Base-by-base conservation (phyloP, 164 flowering plant species). In the Piper longum region DNA sequence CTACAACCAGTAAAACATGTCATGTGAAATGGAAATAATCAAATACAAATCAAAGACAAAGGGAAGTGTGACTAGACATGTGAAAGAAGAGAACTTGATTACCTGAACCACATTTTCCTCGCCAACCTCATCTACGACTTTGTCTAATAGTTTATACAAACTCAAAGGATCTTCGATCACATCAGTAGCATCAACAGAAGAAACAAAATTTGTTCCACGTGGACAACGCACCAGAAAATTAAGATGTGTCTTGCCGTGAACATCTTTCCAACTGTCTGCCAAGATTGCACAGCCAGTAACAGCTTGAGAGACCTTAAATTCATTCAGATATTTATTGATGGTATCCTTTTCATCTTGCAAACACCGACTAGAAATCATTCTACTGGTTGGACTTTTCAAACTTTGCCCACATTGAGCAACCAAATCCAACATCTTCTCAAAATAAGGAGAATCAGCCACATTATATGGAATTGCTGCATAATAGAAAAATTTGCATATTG, bases 21-120 rank as follows among this genome's bases (percentile, higher is more conserved):
- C 55, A 62, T 57, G 16, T 3, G 5, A 19, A 59, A 60, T 42
- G 62, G 8, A 60, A 60, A 60, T 6, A 41, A 41, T 41, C 62
- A 41, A 12, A 41, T 40, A 43, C 48, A 14, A 14, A 9, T 48
- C 52, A 48, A 1, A 14, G 6, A 48, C 14, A 14, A 48, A 48
- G 9, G 3, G 14, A 48, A 5, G 52, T 14, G 52, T 48, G 14
- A 9, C 52, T 14, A 48, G 52, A 48, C 52, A 48, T 9, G 11
- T 9, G 12, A 8, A 12, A 66, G 68, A 51, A 43, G 4, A 66
- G 61, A 39, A 64, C 41, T 43, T 43, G 17, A 59, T 2, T 72
- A 84, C 91, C 87, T 89, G 96, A 54, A 89, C 86, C 4, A 89
- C 83, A 75, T 86, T 81, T 72, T 89, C 89, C 79, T 83, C 89